A percentile compares a stretch with the other conserved stretches of the same genome.
These are phyloP conservation scores for Cyberlindnera maritima DNA, from an alignment of 805 yeast species.

Conservation along the genomic window DNA sequence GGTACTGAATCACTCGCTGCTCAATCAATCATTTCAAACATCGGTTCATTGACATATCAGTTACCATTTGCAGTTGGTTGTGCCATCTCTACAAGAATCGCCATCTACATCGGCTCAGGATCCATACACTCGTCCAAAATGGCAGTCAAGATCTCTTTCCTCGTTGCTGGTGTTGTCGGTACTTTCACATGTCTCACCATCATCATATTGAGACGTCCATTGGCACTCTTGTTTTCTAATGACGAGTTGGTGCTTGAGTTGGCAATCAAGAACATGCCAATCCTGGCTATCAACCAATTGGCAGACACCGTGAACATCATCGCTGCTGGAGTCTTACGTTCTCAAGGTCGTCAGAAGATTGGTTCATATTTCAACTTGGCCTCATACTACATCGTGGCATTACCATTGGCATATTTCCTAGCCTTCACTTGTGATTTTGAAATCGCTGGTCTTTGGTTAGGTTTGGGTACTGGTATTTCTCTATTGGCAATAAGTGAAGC, in stretches of 20 bases:
- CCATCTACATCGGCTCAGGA: slow-evolving; percentile 61
- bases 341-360: slow-evolving; percentile 70
- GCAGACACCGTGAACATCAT: slow-evolving; percentile 70
- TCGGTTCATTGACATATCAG: slow-evolving; percentile 64
- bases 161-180: slow-evolving; percentile 51
- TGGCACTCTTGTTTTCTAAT: slow-evolving; percentile 58
- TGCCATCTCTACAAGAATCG: slow-evolving; percentile 70
- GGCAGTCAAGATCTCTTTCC: slow-evolving; percentile 40
- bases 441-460: slow-evolving; percentile 71
- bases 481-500: slow-evolving; percentile 50
- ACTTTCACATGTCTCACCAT: slow-evolving; percentile 45
- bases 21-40: slow-evolving; percentile 47
- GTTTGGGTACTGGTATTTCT: slow-evolving; percentile 63
- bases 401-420: slow-evolving; percentile 63
- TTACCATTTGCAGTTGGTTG: slow-evolving; percentile 73
- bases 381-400: slow-evolving; percentile 68
- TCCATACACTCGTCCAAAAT: slow-evolving; percentile 46
- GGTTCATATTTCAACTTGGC: slow-evolving; percentile 70
- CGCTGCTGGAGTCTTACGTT: slow-evolving; percentile 70
- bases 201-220: slow-evolving; percentile 41
- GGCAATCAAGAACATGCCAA: slow-evolving; percentile 57
- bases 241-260: slow-evolving; percentile 55
- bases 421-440: slow-evolving; percentile 47
- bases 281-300: slow-evolving; percentile 62
- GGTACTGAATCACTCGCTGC: slow-evolving; percentile 52